phyloP scores from a whole-genome alignment of 495 filamentous ascomycete species.

The Penicillium salamii region DNA sequence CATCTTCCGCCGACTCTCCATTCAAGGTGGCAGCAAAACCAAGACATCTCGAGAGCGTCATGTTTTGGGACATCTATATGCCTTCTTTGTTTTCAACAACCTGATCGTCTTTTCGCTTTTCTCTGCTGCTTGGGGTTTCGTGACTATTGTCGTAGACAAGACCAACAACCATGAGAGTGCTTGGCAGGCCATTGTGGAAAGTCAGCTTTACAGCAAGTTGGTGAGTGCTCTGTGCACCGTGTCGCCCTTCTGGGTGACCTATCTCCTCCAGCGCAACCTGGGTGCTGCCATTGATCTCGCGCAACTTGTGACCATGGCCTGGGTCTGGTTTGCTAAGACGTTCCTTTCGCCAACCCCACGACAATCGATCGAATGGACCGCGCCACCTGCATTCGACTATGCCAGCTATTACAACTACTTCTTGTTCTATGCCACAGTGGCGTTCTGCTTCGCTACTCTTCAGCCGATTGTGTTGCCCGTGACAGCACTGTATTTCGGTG shows the following conservation, averaged over 20 bases:
- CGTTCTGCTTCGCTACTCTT: conserved; percentile 78
- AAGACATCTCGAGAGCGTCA: conserved; percentile 94
- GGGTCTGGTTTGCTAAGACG: conserved; percentile 76
- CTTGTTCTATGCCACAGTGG: conserved; percentile 88
- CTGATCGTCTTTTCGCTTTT: conserved; percentile 92
- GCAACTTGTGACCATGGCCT: conserved; percentile 75
- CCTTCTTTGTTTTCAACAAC: conserved; percentile 98
- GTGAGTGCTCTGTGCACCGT: conserved; percentile 70
- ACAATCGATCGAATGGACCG: conserved; percentile 89
- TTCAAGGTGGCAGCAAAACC: conserved; percentile 77
- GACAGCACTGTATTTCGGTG: conserved; percentile 81
- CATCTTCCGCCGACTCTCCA: conserved; percentile 81
- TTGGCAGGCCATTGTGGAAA: conserved; percentile 65
- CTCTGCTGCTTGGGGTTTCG: conserved; percentile 69
- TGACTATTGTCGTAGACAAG: conserved; percentile 60
- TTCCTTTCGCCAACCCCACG: conserved; percentile 87
- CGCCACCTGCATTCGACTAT: conserved; percentile 90
- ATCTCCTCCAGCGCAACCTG: conserved; percentile 87
- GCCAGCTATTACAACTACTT: conserved; percentile 96
- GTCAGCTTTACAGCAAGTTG: conserved; percentile 56
- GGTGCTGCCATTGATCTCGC: conserved; percentile 86
- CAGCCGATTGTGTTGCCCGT: conserved; percentile 91
- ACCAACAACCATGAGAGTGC: conserved; percentile 48
- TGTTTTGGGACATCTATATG: conserved; percentile 85
- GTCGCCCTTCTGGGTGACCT: conserved; percentile 91